Conservation (phyloP, 2,329 filamentous ascomycete species). For the Thielaviopsis euricoi region DNA sequence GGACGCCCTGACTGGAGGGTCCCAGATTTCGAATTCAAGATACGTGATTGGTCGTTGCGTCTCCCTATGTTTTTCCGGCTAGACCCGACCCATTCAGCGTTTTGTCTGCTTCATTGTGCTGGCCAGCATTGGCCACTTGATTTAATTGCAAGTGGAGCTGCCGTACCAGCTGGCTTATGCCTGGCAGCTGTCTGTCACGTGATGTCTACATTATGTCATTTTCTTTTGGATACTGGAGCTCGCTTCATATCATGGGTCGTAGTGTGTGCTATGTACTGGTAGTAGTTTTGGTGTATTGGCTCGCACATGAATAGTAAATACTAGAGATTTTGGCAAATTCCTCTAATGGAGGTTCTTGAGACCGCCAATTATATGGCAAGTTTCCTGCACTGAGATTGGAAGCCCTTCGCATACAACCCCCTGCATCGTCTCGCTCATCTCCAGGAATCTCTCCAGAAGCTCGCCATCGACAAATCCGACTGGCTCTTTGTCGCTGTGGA, state of each 20-base stretch:
- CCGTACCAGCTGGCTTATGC: no score
- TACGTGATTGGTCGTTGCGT: constrained; percentile 4
- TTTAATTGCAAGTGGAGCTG: neutral
- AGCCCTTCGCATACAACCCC: constrained; percentile 35
- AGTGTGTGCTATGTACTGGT: no score
- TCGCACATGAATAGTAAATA: no score
- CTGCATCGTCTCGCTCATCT: constrained; percentile 44
- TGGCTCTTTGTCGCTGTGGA: constrained; percentile 57
- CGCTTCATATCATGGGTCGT: neutral
- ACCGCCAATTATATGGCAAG: constrained; percentile 45
- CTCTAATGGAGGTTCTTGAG: constrained; percentile 43
- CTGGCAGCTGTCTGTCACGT: neutral
- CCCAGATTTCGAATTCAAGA: constrained; percentile 10
- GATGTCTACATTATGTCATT: neutral
- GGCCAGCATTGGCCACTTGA: neutral
- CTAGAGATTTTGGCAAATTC: neutral
- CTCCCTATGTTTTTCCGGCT: constrained; percentile 7
- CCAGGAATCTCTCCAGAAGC: constrained; percentile 70
- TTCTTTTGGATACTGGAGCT: no score
- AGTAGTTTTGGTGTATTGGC: no score
- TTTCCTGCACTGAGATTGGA: constrained; percentile 44
- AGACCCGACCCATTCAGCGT: constrained; percentile 7
- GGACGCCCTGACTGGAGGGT: neutral
- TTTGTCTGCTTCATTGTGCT: neutral
- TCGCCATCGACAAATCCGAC: constrained; percentile 86